phyloP scores from a whole-genome alignment of 805 yeast genomes.

The Saccharomyces jurei region DNA sequence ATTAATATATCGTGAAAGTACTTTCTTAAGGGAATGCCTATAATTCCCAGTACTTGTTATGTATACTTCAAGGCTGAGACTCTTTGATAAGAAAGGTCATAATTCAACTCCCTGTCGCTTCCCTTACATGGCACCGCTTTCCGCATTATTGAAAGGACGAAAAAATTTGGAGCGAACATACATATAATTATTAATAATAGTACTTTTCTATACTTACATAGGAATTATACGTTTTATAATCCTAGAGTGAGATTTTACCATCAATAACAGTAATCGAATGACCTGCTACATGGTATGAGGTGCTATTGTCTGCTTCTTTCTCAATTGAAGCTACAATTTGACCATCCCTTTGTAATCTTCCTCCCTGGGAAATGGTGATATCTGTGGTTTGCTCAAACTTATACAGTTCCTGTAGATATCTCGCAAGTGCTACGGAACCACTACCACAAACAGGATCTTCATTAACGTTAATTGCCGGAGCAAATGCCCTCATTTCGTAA shows the following conservation, averaged over 20 bases:
- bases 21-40: too few species aligned
- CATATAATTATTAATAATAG: neutral
- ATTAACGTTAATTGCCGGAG: slow-evolving; percentile 29
- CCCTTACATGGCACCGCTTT: neutral
- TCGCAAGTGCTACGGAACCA: slow-evolving; percentile 35
- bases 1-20: neutral
- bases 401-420: slow-evolving; percentile 22
- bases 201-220: neutral
- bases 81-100: neutral
- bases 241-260: slow-evolving; percentile 23
- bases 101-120: neutral
- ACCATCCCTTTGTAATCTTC: slow-evolving; percentile 35
- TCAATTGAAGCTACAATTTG: slow-evolving; percentile 22
- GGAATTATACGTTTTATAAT: neutral
- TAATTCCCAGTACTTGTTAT: too few species aligned
- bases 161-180: neutral
- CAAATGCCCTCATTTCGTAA: slow-evolving; percentile 40
- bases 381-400: slow-evolving; percentile 13
- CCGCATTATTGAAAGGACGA: neutral
- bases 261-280: slow-evolving; percentile 32
- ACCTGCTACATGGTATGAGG: slow-evolving; percentile 34
- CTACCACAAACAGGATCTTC: slow-evolving; percentile 54
- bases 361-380: slow-evolving; percentile 33
- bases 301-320: slow-evolving; percentile 5
- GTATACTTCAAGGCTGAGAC: neutral